Conservation (phyloP, 75 land plant genomes). For the Selaginella tamariscina region DNA sequence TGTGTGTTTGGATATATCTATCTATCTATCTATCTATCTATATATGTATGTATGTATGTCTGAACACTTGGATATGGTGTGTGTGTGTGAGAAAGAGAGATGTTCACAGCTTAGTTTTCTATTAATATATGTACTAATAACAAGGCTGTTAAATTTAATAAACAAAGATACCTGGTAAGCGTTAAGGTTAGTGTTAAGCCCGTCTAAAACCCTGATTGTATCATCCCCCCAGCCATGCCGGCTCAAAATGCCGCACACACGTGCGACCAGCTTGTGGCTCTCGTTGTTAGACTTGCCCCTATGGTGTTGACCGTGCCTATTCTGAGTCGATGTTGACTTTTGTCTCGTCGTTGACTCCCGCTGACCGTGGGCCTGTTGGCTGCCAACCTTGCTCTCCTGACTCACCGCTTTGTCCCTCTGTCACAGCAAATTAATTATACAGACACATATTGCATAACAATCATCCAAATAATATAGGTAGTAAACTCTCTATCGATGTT, state of each 20-base stretch:
- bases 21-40: too few relatives aligned
- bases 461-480: too few relatives aligned
- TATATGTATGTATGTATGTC: too few relatives aligned
- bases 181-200: slow-evolving; percentile 39
- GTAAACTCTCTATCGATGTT: too few relatives aligned
- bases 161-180: too few relatives aligned
- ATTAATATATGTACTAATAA: too few relatives aligned
- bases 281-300: slow-evolving; percentile 17
- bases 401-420: slow-evolving; percentile 1
- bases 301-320: slow-evolving; percentile 14
- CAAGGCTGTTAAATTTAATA: too few relatives aligned
- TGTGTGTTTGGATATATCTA: too few relatives aligned
- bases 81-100: too few relatives aligned
- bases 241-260: slow-evolving; percentile 38
- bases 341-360: slow-evolving; percentile 1
- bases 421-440: not conserved
- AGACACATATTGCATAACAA: too few relatives aligned
- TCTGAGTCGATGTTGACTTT: slow-evolving; percentile 10
- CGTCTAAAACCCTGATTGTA: slow-evolving; percentile 41
- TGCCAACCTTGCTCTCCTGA: not conserved
- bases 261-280: slow-evolving; percentile 28
- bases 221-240: slow-evolving; percentile 48
- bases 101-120: too few relatives aligned
- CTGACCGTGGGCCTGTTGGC: not conserved
- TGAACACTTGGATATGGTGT: too few relatives aligned